These are phyloP conservation scores for Lonicera japonica DNA, from an alignment of 129 eudicot genomes.

Conservation along the genomic window DNA sequence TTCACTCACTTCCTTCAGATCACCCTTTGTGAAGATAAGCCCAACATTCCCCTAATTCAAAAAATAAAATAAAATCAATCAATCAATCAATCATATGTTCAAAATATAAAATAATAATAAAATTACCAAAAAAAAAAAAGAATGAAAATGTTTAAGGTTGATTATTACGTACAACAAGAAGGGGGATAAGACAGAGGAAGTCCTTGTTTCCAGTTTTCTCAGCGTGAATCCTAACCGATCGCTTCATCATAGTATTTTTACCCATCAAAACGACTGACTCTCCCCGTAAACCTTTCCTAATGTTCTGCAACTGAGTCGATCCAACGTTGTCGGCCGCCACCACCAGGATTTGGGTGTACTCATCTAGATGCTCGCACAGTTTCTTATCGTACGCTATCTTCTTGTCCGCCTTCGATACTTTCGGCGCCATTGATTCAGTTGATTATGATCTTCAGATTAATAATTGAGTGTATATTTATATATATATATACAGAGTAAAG, in stretches of 20 bases:
- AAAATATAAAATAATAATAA: not conserved
- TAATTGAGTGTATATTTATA: not conserved
- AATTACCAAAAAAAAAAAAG: not conserved
- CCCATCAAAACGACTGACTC: slow-evolving; percentile 83
- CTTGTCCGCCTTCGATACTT: slow-evolving; percentile 66
- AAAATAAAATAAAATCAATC: not conserved
- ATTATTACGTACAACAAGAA: slow-evolving; percentile 45
- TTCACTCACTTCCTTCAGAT: slow-evolving; percentile 73
- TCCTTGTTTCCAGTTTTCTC: slow-evolving; percentile 68
- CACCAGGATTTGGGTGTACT: slow-evolving; percentile 56
- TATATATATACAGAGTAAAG: too few species aligned
- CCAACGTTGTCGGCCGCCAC: slow-evolving; percentile 79
- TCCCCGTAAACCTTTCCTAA: slow-evolving; percentile 57
- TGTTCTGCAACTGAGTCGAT: slow-evolving; percentile 64
- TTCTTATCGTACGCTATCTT: slow-evolving; percentile 65
- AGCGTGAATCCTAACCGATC: slow-evolving; percentile 61
- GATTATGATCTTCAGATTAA: not conserved
- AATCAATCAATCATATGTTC: not conserved
- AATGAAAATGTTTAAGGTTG: too few species aligned
- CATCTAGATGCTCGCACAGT: slow-evolving; percentile 59
- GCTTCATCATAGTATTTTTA: slow-evolving; percentile 84
- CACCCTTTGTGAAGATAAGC: slow-evolving; percentile 69
- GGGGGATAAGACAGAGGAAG: slow-evolving; percentile 40
- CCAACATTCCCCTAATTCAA: slow-evolving; percentile 77
- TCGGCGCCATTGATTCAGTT: slow-evolving; percentile 40